Conservation (phyloP, 169 alveolate genomes). For the Plasmodium knowlesi region DNA sequence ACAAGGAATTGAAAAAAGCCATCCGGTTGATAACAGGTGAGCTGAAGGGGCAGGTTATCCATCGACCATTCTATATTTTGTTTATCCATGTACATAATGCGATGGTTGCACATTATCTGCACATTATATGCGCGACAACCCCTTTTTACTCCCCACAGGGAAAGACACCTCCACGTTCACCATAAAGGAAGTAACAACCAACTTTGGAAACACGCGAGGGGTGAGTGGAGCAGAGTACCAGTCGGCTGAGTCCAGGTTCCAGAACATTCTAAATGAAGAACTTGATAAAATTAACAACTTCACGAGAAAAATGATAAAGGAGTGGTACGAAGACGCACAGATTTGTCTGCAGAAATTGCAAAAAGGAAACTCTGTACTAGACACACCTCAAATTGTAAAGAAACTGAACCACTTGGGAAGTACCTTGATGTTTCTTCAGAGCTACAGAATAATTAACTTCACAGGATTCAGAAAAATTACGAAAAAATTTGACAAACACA, state of each 20-base stretch:
- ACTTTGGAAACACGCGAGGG: conserved; percentile 81
- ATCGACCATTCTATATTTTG: too few relatives aligned
- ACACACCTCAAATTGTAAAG: background rate
- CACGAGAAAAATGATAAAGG: conserved; percentile 13
- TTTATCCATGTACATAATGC: too few relatives aligned
- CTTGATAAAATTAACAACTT: conserved; percentile 82
- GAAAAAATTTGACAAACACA: conserved; percentile 84
- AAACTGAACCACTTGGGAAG: conserved; percentile 74
- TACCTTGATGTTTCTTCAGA: conserved; percentile 78
- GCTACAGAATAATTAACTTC: conserved; percentile 78
- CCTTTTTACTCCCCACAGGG: conserved; percentile 1
- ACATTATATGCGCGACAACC: too few relatives aligned
- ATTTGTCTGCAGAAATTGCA: background rate
- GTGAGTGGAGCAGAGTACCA: conserved; percentile 82
- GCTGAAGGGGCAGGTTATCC: too few relatives aligned
- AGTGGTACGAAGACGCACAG: conserved; percentile 5
- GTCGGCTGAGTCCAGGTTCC: conserved; percentile 86
- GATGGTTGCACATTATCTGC: background rate
- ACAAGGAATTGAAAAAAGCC: conserved; percentile 84
- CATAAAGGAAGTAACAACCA: conserved; percentile 80
- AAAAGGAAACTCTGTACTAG: background rate
- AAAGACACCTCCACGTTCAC: conserved; percentile 82
- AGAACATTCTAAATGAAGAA: conserved; percentile 83
- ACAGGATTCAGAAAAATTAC: conserved; percentile 86
- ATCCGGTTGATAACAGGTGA: conserved; percentile 83